Evolutionary conservation across 1,284 basidiomycete species (phyloP).

Genomic region (Ceratobasidium sp.): DNA sequence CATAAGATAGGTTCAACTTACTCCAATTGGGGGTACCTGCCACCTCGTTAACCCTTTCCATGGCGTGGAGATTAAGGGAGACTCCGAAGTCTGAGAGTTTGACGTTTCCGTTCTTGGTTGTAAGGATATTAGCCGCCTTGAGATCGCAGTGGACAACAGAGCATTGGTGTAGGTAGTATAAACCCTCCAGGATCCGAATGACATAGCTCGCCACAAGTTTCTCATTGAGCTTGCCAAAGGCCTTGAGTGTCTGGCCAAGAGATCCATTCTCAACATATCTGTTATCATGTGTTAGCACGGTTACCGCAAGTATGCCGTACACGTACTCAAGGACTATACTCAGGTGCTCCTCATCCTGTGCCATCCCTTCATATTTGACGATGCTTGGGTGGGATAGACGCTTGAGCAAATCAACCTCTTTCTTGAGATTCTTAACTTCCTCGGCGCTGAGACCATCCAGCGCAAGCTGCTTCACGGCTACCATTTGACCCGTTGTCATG

Average conservation of each 20-base stretch:
- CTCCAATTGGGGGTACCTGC: constrained; percentile 97
- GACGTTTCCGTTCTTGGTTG: constrained; percentile 95
- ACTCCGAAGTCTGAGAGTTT: constrained; percentile 99
- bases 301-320: background rate
- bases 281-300: constrained; percentile 9
- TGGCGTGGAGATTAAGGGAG: constrained; percentile 95
- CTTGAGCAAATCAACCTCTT: constrained; percentile 88
- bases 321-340: constrained; percentile 88
- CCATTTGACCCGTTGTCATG: constrained; percentile 89
- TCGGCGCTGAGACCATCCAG: constrained; percentile 84
- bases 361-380: constrained; percentile 95
- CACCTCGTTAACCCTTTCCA: constrained; percentile 72
- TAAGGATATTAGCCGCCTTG: constrained; percentile 98
- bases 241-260: constrained; percentile 84
- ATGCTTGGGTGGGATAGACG: constrained; percentile 88
- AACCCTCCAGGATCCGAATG: constrained; percentile 89
- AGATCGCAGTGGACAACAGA: constrained; percentile 86
- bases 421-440: constrained; percentile 84
- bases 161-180: constrained; percentile 84
- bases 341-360: constrained; percentile 81
- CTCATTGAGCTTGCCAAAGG: constrained; percentile 91
- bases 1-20: constrained; percentile 47
- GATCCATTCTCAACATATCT: constrained; percentile 95
- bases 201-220: constrained; percentile 86
- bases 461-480: constrained; percentile 90